Evolutionary conservation across 768 basidiomycete genomes (phyloP), one percentile per base, ranked within the genome.

Genomic region (Kwoniella sp.): DNA sequence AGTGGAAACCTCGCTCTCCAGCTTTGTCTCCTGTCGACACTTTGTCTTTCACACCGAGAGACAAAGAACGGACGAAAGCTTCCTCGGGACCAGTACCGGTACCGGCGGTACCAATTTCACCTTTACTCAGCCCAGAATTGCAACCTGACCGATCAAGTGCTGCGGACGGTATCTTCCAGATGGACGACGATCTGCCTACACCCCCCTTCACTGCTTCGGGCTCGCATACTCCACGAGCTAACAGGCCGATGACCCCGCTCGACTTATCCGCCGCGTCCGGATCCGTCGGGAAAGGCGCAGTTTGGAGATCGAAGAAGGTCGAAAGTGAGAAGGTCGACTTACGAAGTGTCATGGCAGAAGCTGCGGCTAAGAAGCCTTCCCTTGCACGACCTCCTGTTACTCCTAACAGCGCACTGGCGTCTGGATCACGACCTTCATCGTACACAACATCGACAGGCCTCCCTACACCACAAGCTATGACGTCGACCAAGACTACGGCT

Each of bases 341-440:
- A 86, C 90, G 89, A 72, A 81, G 86, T 17, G 86, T 97, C 63
- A 91, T 97, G 86, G 90, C 89, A 0, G 93, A 93, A 79, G 85
- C 88, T 0, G 87, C 73, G 17, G 56, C 65, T 3, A 30, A 79
- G 71, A 62, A 65, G 22, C 70, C 73, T 25, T 5, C 60, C 20
- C 68, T 70, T 20, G 8, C 62, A n/a, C 58, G 65, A 45, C 67
- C 73, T 17, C 13, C 67, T 12, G n/a, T 53, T 1, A 61, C 53
- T 12, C 38, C 57, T 7, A 37, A 54, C 30, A 64, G 34, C 34
- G 41, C 25, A 29, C 55, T 28, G 26, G 23, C 45, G 26, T 66
- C 26, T 4, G 34, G 25, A 25, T 55, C 52, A 41, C 63, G 29
- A 22, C 59, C 26, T 17, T 63, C 34, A 26, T 51, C 50, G n/a